A percentile compares a stretch with the other conserved stretches of the same genome.
These are phyloP conservation scores for Rhodotorula diobovata DNA, from an alignment of 768 basidiomycete genomes.

Conservation along the genomic window DNA sequence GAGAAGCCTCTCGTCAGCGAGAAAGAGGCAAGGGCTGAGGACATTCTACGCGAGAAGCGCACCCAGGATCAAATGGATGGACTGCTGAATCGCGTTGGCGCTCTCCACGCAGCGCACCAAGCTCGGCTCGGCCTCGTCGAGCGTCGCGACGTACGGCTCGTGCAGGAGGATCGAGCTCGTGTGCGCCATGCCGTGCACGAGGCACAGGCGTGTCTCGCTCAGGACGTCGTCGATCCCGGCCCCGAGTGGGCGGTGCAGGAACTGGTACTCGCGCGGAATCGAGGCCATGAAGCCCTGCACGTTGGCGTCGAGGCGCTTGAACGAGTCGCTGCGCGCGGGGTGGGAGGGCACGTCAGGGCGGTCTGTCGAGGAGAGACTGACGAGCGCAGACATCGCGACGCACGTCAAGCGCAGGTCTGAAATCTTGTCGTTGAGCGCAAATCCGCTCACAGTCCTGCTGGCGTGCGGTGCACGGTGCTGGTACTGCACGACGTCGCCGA, in stretches of 20 bases:
- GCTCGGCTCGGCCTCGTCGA: conserved; percentile 14
- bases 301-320: conserved; percentile 37
- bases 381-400: background rate
- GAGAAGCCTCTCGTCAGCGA: no score
- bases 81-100: conserved; percentile 29
- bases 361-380: no score
- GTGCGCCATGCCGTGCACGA: conserved; percentile 34
- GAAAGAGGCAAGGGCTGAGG: background rate
- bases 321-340: conserved; percentile 25
- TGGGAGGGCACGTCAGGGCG: no score
- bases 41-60: background rate
- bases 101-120: conserved; percentile 20
- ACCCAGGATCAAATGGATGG: conserved; percentile 19
- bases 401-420: conserved; percentile 22
- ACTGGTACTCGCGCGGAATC: conserved; percentile 40
- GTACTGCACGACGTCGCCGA: no score
- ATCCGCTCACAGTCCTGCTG: background rate
- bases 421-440: background rate
- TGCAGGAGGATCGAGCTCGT: conserved; percentile 35
- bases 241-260: background rate
- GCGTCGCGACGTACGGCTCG: conserved; percentile 33
- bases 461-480: background rate
- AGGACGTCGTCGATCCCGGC: background rate
- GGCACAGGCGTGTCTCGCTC: conserved; percentile 23
- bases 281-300: conserved; percentile 34